Percentiles rank a stretch among this genome's conserved stretches.
Evolutionary conservation across 2,329 filamentous ascomycete genomes (phyloP).

Genomic region (Ophiostoma sp.): DNA sequence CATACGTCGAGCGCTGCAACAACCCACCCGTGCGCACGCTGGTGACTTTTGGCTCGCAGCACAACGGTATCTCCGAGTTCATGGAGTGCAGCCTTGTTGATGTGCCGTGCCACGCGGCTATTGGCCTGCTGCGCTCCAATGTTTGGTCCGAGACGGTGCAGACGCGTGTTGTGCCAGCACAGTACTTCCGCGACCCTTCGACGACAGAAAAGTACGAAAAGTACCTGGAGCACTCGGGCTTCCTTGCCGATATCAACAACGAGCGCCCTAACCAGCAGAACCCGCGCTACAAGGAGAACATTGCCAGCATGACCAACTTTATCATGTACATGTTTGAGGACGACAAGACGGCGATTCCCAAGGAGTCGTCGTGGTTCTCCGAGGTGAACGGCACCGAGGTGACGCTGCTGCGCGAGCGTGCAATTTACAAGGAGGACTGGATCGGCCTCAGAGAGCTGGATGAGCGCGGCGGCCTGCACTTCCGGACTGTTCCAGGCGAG

Average conservation of each 20-base stretch:
- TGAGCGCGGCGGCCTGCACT: constrained; percentile 69
- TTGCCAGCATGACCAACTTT: constrained; percentile 67
- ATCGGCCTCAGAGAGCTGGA: constrained; percentile 77
- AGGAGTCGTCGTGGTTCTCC: constrained; percentile 85
- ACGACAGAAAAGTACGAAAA: constrained; percentile 58
- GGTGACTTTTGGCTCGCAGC: constrained; percentile 84
- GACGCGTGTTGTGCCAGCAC: constrained; percentile 75
- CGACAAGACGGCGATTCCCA: constrained; percentile 80
- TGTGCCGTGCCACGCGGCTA: constrained; percentile 74
- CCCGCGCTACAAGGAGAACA: constrained; percentile 62
- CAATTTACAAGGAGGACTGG: constrained; percentile 88
- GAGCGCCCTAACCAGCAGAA: constrained; percentile 70
- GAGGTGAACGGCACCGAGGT: constrained; percentile 71
- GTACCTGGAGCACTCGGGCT: constrained; percentile 79
- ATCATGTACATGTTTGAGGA: constrained; percentile 87
- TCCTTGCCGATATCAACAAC: constrained; percentile 94
- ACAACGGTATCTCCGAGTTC: constrained; percentile 87
- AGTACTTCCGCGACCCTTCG: constrained; percentile 78
- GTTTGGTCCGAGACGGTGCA: constrained; percentile 79
- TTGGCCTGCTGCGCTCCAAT: constrained; percentile 70
- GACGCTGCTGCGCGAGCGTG: constrained; percentile 61
- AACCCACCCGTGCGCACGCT: constrained; percentile 67
- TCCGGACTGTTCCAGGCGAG: constrained; percentile 64
- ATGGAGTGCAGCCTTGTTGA: constrained; percentile 65
- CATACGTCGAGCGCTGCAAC: constrained; percentile 83